phyloP scores from a whole-genome alignment of 257 asterid genomes.

The Solanum ossicruentum region DNA sequence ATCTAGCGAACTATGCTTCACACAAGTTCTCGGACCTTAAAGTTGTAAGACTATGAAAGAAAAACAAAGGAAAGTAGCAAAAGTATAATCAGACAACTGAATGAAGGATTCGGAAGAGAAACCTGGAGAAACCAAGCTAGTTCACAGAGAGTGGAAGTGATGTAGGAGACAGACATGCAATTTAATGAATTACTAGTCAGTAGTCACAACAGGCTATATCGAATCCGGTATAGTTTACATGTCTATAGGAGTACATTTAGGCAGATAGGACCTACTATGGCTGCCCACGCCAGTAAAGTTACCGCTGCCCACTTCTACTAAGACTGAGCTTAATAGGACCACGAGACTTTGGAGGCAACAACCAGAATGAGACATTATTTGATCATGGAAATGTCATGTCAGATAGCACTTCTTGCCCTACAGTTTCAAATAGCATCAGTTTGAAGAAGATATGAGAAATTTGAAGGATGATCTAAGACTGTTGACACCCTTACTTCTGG shows the following conservation, averaged over 20 bases:
- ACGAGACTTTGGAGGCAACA: not conserved
- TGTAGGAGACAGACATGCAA: not conserved
- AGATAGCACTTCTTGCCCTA: not conserved
- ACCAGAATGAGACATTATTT: not conserved
- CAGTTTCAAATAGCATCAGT: not conserved
- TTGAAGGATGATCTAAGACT: not conserved
- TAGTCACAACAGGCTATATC: not conserved
- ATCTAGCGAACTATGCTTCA: not conserved
- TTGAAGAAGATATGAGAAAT: not conserved
- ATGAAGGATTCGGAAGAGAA: not conserved
- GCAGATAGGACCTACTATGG: not conserved
- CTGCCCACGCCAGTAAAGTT: too few species aligned
- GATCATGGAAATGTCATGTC: not conserved
- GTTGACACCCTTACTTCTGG: not conserved
- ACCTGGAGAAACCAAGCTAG: not conserved
- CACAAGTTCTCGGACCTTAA: not conserved
- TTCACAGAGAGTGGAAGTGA: not conserved
- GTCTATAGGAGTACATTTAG: not conserved
- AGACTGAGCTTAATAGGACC: not conserved
- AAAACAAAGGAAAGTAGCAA: not conserved
- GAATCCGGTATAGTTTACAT: not conserved
- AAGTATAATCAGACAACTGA: not conserved
- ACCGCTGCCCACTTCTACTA: not conserved
- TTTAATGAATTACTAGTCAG: not conserved
- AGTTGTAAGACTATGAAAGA: not conserved